These are phyloP conservation scores for Lentithecium fluviatile DNA, from an alignment of 495 filamentous ascomycete species.

Conservation along the genomic window DNA sequence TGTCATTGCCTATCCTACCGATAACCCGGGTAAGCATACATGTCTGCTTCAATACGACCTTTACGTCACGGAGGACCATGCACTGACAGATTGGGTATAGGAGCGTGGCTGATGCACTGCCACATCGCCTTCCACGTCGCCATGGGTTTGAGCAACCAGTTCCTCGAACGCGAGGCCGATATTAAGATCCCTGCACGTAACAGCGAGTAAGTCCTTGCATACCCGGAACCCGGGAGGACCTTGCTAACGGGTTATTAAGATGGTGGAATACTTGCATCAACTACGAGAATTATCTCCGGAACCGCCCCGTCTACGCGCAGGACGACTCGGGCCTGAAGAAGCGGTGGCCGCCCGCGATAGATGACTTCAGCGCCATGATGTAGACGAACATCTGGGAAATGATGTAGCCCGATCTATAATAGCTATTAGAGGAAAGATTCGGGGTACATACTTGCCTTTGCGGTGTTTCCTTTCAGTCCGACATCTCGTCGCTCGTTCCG, in stretches of 20 bases:
- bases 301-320: constrained; percentile 25
- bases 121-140: constrained; percentile 42
- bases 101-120: constrained; percentile 40
- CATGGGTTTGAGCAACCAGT: constrained; percentile 39
- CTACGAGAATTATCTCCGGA: constrained; percentile 23
- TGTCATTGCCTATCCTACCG: constrained; percentile 39
- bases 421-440: too few relatives aligned
- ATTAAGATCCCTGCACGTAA: constrained; percentile 13
- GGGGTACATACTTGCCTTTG: neutral
- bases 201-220: neutral
- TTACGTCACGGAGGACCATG: too few relatives aligned
- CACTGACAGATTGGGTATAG: constrained; percentile 35
- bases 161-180: constrained; percentile 35
- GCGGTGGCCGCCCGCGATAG: constrained; percentile 24
- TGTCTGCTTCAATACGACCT: neutral
- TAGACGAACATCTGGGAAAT: too few relatives aligned
- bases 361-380: neutral
- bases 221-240: too few relatives aligned
- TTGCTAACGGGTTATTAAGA: neutral
- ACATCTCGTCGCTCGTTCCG: neutral
- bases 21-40: neutral
- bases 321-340: constrained; percentile 33
- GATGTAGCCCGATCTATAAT: too few relatives aligned
- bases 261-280: constrained; percentile 32
- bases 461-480: neutral